Evolutionary conservation across 2,329 filamentous ascomycete genomes (phyloP), one percentile per base, ranked within the genome.

Genomic region (Coniella lustricola): DNA sequence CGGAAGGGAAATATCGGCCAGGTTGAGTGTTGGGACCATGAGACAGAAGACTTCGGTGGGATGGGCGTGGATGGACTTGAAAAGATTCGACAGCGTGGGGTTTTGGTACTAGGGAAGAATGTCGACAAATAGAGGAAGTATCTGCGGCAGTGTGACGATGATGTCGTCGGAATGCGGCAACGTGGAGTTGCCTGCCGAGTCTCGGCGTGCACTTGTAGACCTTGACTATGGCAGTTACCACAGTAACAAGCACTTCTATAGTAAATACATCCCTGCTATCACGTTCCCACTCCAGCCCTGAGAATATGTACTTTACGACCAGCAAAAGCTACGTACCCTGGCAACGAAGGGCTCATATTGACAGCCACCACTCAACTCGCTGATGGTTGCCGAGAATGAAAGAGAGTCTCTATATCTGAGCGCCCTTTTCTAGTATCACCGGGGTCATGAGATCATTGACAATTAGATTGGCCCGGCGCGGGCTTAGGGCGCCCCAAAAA

Each of bases 121-220:
- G n/a, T n/a, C n/a, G n/a, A n/a, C n/a, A n/a, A n/a, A n/a, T n/a
- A n/a, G n/a, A n/a, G n/a, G n/a, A n/a, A n/a, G n/a, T n/a, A n/a
- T n/a, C n/a, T n/a, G n/a, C n/a, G n/a, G n/a, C n/a, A n/a, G n/a
- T n/a, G n/a, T 16, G 33, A 37, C 9, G 34, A 48, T 38, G 46
- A 39, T 44, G 41, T 49, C 35, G 46, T 35, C 22, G 33, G 25
- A 18, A 17, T 12, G 25, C 10, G n/a, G 13, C 8, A 20, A 18
- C 32, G 46, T 49, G 29, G 35, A 31, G 36, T 22, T 47, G 50
- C 50, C 50, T 52, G 50, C 50, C 50, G 47, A 32, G 12, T 18
- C 12, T 25, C 3, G 25, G 25, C 4, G 17, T 17, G 7, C 22
- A n/a, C n/a, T n/a, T 16, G 16, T 21, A 13, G 12, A 20, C 5